Evolutionary conservation across 2,329 filamentous ascomycete genomes (phyloP), one percentile per base, ranked within the genome.

Genomic region (Pseudogymnoascus sp.): DNA sequence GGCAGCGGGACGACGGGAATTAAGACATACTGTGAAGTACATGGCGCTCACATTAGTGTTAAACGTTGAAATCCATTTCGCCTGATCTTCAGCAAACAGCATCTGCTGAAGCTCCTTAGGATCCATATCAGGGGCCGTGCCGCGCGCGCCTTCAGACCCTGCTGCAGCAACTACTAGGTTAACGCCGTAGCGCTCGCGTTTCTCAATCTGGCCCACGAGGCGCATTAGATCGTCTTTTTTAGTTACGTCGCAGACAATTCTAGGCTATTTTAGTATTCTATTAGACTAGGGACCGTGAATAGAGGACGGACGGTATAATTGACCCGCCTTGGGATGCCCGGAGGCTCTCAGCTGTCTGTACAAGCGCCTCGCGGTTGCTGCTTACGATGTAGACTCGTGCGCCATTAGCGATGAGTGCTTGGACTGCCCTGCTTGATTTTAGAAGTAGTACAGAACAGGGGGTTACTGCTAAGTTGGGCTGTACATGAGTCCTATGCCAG

Each of bases 11-110:
- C 19, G 19, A 47, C 11, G 1, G 2, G 1, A 7, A 47, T 24
- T 26, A 50, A 50, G 13, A 29, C 44, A n/a, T n/a, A 50, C 44
- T 50, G 81, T 83, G 73, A 87, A 86, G 76, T 86, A 88, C 0
- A 86, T 78, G 26, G 26, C 77, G 1, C 83, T 80, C 3, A 93
- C 89, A 67, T 96, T 92, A 14, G 88, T 90, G 65, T 85, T 83
- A 77, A 87, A 93, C 0, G 85, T 84, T 37, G 81, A 74, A 11
- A 81, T 81, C 90, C 90, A 93, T 68, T 87, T 83, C 40, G 88
- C 82, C 62, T 89, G 80, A 1, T 77, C 82, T 13, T 76, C 72
- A 0, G 73, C 69, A 76, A 92, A 93, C 0, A 87, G 77, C 64
- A 80, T 81, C 65, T 82, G 75, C 67, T 81, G 84, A 62, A 87